Evolutionary conservation across 306 rosid genomes (phyloP), one percentile per base, ranked within the genome.

Genomic region (Inga laurina): DNA sequence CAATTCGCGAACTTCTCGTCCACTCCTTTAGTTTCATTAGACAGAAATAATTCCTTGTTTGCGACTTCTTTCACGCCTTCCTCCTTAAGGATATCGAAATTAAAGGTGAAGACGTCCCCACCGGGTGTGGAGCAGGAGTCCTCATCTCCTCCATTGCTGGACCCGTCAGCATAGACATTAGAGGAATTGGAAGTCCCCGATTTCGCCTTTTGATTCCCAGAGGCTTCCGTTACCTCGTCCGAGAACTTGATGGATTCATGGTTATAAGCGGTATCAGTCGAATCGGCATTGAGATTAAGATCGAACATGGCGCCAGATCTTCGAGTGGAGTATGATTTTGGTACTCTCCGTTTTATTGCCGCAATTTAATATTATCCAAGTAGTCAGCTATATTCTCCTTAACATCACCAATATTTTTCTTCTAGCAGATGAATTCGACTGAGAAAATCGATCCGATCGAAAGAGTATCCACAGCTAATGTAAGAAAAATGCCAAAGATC

Each of bases 141-240:
- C 5, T 88, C 99, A 44, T 93, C 96, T 48, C 92, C 90, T 16
- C 89, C 90, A 84, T 84, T 90, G 88, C 94, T 91, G 41, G 97
- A 92, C 6, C 94, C 94, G 49, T 97, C 97, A 18, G 97, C 99
- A 92, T 94, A 92, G 93, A 94, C 97, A 77, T 92, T 78, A 41
- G 97, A 97, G 57, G 99, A 94, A 88, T 94, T 94, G 44, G 99
- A 97, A 69, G 98, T 97, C 82, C 93, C 98, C 14, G 99, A 92
- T 84, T 92, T 92, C 80, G 88, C 94, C 91, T 87, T 84, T 76
- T 87, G 93, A 72, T 84, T 90, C 64, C 83, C 91, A 46, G 94
- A 91, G 62, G 88, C 94, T 83, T 93, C 89, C 49, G 88, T 88
- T 69, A 84, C 39, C 87, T 87, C 85, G 52, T 90, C 93, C 56